Evolutionary conservation across 208 protist genomes (phyloP).

Genomic region (Tetramitus jugosus): DNA sequence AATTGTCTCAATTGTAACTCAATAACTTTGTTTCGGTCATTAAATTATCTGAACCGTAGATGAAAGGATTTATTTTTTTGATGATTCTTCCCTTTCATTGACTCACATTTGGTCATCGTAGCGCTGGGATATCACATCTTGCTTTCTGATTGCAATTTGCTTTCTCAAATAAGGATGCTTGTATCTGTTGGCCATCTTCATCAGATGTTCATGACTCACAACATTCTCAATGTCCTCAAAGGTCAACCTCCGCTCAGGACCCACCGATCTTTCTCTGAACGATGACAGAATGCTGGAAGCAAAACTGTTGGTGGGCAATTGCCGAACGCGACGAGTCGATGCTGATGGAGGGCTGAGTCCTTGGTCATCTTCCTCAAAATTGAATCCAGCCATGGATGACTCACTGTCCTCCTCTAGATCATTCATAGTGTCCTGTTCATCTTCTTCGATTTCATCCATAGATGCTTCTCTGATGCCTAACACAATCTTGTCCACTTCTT

Average conservation of each 20-base stretch:
- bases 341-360: background rate
- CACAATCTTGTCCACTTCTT: background rate
- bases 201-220: background rate
- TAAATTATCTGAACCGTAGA: too few relatives aligned
- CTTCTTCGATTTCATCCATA: too few relatives aligned
- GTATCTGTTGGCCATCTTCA: background rate
- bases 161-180: constrained; percentile 12
- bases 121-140: background rate
- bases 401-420: too few relatives aligned
- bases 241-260: background rate
- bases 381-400: background rate
- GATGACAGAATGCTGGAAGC: background rate
- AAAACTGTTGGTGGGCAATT: background rate
- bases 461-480: background rate
- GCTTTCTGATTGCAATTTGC: background rate
- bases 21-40: too few relatives aligned
- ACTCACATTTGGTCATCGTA: background rate
- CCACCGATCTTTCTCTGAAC: too few relatives aligned
- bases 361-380: background rate
- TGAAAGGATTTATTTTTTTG: too few relatives aligned
- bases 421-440: background rate
- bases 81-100: too few relatives aligned
- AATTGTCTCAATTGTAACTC: too few relatives aligned
- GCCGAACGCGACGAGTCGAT: background rate
- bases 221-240: background rate